Percentiles rank a stretch among this genome's conserved stretches.
Evolutionary conservation across 352 stramenopile genomes (phyloP).

Genomic region (Pythium brachiatum): DNA sequence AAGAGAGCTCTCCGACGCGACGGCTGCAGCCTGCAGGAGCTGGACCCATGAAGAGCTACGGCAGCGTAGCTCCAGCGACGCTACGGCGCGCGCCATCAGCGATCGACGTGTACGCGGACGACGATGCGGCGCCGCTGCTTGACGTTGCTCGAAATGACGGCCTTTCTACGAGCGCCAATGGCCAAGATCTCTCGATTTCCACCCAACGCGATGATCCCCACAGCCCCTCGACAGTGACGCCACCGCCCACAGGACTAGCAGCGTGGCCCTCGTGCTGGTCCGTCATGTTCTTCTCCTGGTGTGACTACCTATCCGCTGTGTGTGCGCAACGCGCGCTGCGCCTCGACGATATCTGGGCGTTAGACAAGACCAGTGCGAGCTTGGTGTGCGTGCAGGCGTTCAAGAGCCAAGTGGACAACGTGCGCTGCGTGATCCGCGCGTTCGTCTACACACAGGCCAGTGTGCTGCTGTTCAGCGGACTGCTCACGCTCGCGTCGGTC

Average conservation of each 20-base stretch:
- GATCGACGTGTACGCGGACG: constrained; percentile 14
- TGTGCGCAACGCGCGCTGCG: constrained; percentile 28
- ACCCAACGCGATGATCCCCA: not conserved
- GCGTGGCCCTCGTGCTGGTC: constrained; percentile 27
- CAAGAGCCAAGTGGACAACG: constrained; percentile 29
- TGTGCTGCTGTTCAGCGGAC: constrained; percentile 33
- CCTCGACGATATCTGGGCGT: constrained; percentile 44
- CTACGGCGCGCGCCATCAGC: constrained; percentile 14
- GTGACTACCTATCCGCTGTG: constrained; percentile 25
- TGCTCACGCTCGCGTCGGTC: constrained; percentile 38
- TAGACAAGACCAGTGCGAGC: constrained; percentile 39
- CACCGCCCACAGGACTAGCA: constrained; percentile 1
- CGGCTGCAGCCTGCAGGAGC: too few species aligned
- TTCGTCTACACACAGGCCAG: constrained; percentile 33
- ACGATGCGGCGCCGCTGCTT: constrained; percentile 10
- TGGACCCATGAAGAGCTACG: constrained; percentile 31
- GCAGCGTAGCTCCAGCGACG: constrained; percentile 21
- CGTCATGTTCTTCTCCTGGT: constrained; percentile 34
- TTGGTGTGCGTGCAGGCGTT: constrained; percentile 29
- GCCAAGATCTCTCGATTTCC: not conserved
- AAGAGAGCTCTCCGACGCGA: not conserved
- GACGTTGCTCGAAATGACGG: not conserved
- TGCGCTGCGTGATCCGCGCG: constrained; percentile 32
- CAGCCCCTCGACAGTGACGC: not conserved
- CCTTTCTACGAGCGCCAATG: constrained; percentile 1